Conservation (phyloP, 352 stramenopile genomes). For the Phytophthora sojae region DNA sequence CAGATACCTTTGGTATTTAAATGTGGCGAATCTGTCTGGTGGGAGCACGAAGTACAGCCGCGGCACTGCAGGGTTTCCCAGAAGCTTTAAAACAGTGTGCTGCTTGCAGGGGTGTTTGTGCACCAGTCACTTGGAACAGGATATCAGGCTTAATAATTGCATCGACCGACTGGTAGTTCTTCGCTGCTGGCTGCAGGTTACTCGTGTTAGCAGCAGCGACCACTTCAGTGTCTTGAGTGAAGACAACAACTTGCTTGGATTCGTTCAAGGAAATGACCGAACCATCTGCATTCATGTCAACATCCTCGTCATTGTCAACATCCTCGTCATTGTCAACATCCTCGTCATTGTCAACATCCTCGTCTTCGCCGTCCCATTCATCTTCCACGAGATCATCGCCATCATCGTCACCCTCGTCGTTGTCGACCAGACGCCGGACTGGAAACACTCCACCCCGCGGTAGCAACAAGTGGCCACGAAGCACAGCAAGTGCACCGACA, state of each 20-base stretch:
- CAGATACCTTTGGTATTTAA: conserved; percentile 1
- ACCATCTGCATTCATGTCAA: neutral
- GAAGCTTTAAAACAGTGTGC: neutral
- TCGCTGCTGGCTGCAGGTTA: neutral
- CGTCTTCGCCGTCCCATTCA: neutral
- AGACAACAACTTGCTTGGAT: neutral
- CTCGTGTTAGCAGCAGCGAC: neutral
- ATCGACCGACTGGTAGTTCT: neutral
- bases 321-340: neutral
- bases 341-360: neutral
- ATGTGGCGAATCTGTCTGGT: conserved; percentile 3
- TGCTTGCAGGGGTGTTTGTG: conserved; percentile 6
- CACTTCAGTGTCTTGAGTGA: neutral
- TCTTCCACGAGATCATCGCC: neutral
- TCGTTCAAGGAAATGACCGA: neutral
- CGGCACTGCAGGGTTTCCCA: neutral
- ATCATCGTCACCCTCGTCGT: neutral
- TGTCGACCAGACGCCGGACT: neutral
- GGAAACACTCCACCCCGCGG: conserved; percentile 4
- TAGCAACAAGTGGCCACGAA: conserved; percentile 3
- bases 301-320: neutral
- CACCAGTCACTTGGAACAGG: conserved; percentile 3
- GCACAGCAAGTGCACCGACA: conserved; percentile 4
- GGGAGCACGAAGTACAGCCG: conserved; percentile 6
- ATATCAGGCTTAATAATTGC: conserved; percentile 3